Base-by-base conservation (phyloP, 352 stramenopile species). In the Bremia lactucae region DNA sequence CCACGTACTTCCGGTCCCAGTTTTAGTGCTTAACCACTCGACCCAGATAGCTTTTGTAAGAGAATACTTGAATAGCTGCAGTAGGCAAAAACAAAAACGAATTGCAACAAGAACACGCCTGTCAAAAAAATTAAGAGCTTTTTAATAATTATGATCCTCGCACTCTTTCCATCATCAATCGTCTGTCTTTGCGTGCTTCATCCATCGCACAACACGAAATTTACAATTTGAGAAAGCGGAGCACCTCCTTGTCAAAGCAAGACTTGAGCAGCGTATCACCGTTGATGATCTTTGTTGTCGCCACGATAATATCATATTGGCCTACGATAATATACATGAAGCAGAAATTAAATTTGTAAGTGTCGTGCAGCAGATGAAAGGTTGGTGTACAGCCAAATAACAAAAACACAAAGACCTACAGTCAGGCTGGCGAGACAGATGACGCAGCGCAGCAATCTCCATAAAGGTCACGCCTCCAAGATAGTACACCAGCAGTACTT, bases 401-500 rank as follows among this genome's bases (percentile, higher is more conserved):
- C 24, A 29, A 7, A 7, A 3, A 29, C 2, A 29, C 24, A 29
- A 29, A 13, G n/a, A 96, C 55, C 62, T 86, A 87, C 95, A 98
- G 5, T 86, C 78, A 9, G 81, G 71, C 26, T 95, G 75, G 44
- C 83, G 83, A 11, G 87, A 96, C 22, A 98, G 68, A 64, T 96
- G 96, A 20, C 95, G 83, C 28, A 98, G 62, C 13, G 92, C 91
- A 13, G 95, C 92, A 47, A 97, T 96, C 62, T 98, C 95, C 84
- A 97, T 97, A 61, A 88, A 97, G 14, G 93, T 97, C 10, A 98
- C 83, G 20, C 95, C 95, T 29, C 95, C 95, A 11, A 98, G 48
- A 62, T 95, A 98, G 63, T 96, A 96, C 14, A 98, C 87, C 7
- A 98, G 59, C 65, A 98, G 80, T 24, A 96, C 88, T 59, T 97